Base-by-base conservation (phyloP, 192 early-diverging fungal genomes). In the Gamsiella multidivaricata region DNA sequence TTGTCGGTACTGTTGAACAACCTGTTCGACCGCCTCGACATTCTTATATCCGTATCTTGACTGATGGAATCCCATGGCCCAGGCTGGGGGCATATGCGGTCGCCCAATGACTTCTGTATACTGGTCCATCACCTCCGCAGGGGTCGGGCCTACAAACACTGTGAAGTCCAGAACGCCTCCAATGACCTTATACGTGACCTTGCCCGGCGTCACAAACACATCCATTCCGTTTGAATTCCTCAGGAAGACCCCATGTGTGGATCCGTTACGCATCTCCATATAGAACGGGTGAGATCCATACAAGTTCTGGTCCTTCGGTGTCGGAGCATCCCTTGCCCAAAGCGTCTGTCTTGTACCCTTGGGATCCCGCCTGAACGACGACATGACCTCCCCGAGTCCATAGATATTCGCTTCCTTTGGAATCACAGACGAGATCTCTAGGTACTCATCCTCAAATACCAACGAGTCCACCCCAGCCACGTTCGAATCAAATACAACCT, bases 211-310 rank as follows among this genome's bases (percentile, higher is more conserved):
- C 47, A 87, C 37, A 10, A 78, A 80, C 34, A 92, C 81, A 68
- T 92, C 91, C 89, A 92, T 90, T 15, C 89, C 91, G 37, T 92
- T 86, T n/a, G 84, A 82, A 60, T 86, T 90, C 58, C 87, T 70
- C 53, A 92, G 54, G 33, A 89, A 89, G 1, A 82, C 81, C 28
- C 81, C 81, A 31, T 82, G 81, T 6, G 81, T 69, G 29, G 57
- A 20, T 6, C 84, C 84, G 0, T 84, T 37, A 25, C 88, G 83
- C 43, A 90, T 74, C 80, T 92, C 91, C 36, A 90, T 79, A 64
- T 91, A 87, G 52, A 87, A 81, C 1, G 90, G 82, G 41, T 92
- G 91, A 25, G 83, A 80, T 18, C 91, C 91, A 43, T 92, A 92
- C 23, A 85, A 63, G 45, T 91, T 92, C 53, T 89, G 79, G 20